Evolutionary conservation across 108 stramenopile species (phyloP).

Genomic region (Cyclotella cryptica): DNA sequence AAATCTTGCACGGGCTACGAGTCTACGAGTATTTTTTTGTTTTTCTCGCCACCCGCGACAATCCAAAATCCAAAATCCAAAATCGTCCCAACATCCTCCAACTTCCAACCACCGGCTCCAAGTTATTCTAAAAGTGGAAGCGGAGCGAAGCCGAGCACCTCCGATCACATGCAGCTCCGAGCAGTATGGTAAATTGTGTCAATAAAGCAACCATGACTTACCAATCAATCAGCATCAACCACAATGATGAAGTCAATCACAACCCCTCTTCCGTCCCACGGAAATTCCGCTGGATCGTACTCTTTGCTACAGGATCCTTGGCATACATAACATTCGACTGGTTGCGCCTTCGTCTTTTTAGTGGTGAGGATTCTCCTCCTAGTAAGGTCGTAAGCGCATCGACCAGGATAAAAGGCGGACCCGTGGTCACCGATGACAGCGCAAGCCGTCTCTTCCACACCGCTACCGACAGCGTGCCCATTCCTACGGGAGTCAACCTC

Average conservation of each 20-base stretch:
- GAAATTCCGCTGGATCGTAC: background rate
- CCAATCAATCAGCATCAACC: conserved; percentile 18
- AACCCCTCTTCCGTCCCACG: background rate
- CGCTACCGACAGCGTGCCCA: conserved; percentile 24
- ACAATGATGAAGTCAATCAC: background rate
- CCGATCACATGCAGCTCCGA: no score
- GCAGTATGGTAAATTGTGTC: no score
- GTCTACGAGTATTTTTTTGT: no score
- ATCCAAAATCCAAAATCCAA: no score
- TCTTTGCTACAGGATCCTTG: conserved; percentile 5
- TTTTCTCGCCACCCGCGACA: no score
- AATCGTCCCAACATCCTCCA: no score
- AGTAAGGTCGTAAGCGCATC: no score
- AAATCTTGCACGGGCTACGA: no score
- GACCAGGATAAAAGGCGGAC: background rate
- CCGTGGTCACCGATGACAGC: background rate
- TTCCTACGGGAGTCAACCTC: conserved; percentile 75
- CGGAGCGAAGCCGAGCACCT: no score
- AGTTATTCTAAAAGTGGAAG: no score
- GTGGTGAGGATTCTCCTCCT: background rate
- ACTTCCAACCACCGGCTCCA: no score
- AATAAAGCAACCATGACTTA: background rate
- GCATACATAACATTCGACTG: background rate
- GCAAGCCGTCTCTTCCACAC: background rate
- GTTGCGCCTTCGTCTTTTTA: conserved; percentile 7